These are phyloP conservation scores for Persicaria tinctoria DNA, from an alignment of 148 eudicot species.

Conservation along the genomic window DNA sequence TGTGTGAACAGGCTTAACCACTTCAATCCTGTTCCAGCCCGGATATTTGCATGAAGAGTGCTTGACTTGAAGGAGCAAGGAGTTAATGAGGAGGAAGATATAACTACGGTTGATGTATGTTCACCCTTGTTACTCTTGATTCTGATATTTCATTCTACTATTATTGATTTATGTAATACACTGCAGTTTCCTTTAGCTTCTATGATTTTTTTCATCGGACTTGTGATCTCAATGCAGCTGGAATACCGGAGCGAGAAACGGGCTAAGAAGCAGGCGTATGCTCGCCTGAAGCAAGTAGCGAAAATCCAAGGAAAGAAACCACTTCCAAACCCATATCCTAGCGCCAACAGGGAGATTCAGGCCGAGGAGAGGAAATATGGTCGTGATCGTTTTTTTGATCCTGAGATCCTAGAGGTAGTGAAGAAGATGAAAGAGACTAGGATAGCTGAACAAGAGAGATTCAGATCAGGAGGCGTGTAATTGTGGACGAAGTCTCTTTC, in stretches of 20 bases:
- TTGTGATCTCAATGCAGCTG: too few relatives aligned
- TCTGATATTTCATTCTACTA: background rate
- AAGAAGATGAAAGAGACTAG: too few relatives aligned
- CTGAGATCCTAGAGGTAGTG: too few relatives aligned
- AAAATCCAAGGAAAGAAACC: constrained; percentile 19
- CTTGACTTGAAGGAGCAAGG: constrained; percentile 78
- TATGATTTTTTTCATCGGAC: background rate
- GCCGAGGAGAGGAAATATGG: constrained; percentile 70
- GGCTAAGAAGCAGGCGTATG: constrained; percentile 60
- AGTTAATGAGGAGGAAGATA: constrained; percentile 57
- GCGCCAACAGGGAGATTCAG: constrained; percentile 78
- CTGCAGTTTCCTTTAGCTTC: background rate
- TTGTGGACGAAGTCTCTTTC: too few relatives aligned
- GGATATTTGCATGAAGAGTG: constrained; percentile 64
- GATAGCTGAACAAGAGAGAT: too few relatives aligned
- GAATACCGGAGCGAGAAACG: too few relatives aligned
- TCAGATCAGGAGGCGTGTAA: background rate
- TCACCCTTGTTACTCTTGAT: background rate
- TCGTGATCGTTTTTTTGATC: constrained; percentile 4
- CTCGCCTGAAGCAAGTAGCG: constrained; percentile 61
- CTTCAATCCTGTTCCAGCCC: constrained; percentile 64
- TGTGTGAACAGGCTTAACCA: constrained; percentile 37
- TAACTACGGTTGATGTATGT: constrained; percentile 76
- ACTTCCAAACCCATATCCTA: constrained; percentile 66
- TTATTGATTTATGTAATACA: too few relatives aligned